These are phyloP conservation scores for Sclerotinia subarctica DNA, from an alignment of 2,329 filamentous ascomycete species.

Conservation along the genomic window DNA sequence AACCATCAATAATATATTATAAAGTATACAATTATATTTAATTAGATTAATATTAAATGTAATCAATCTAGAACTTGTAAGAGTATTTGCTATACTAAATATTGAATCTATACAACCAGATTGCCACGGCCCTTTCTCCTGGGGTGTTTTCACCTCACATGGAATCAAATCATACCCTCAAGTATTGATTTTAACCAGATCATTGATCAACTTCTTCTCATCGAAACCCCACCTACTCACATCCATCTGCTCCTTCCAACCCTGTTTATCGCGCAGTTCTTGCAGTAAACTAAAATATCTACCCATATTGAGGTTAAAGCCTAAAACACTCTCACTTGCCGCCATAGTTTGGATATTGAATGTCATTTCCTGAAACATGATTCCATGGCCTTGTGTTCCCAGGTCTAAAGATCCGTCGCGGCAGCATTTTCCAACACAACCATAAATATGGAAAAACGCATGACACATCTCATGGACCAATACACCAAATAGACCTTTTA, in stretches of 20 bases:
- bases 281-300: not conserved
- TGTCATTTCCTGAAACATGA: constrained; percentile 5
- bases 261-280: not conserved
- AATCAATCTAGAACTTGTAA: not conserved
- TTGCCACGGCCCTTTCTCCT: not conserved
- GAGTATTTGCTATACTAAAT: too few relatives aligned
- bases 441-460: constrained; percentile 9
- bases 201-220: not conserved
- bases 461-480: constrained; percentile 12
- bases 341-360: not conserved
- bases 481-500: not conserved
- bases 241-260: not conserved
- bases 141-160: too few relatives aligned
- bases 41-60: not conserved
- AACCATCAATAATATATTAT: not conserved
- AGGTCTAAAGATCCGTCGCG: not conserved
- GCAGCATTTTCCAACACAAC: not conserved
- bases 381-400: not conserved
- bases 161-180: not conserved
- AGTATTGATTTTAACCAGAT: not conserved
- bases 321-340: not conserved
- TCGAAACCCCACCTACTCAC: not conserved
- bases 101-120: not conserved
- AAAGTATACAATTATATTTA: not conserved
- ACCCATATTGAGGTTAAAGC: not conserved